Percentiles rank a stretch among this genome's conserved stretches.
These are phyloP conservation scores for Candida tallmaniae DNA, from an alignment of 805 yeast genomes.

Conservation along the genomic window DNA sequence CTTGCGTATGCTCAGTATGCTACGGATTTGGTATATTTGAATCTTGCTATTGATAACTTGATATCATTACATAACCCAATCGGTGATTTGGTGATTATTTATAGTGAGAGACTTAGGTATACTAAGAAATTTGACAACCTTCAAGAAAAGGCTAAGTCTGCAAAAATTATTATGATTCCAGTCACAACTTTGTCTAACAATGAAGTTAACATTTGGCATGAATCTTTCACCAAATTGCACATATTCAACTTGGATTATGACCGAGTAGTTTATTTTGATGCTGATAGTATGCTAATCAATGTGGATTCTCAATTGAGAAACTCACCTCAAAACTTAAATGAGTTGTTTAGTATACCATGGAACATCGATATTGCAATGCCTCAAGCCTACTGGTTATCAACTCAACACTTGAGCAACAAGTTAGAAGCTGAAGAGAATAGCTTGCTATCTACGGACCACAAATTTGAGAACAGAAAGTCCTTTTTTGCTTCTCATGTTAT, in stretches of 20 bases:
- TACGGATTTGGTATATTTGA: constrained; percentile 46
- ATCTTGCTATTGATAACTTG: constrained; percentile 47
- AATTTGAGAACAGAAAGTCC: constrained; percentile 22
- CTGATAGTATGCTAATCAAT: constrained; percentile 44
- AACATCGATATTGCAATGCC: constrained; percentile 26
- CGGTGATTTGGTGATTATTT: constrained; percentile 43
- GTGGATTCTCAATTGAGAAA: not conserved
- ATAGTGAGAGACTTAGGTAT: constrained; percentile 17
- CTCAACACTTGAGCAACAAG: constrained; percentile 6
- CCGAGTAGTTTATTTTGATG: constrained; percentile 53
- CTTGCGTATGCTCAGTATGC: constrained; percentile 62
- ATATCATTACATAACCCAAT: constrained; percentile 30
- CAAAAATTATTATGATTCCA: constrained; percentile 22
- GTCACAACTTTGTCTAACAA: constrained; percentile 12
- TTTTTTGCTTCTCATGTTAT: constrained; percentile 48
- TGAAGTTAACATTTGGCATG: constrained; percentile 34
- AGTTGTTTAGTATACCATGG: constrained; percentile 24
- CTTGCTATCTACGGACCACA: constrained; percentile 19
- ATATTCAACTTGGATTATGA: constrained; percentile 51
- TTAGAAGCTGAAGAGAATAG: constrained; percentile 13
- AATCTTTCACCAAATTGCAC: constrained; percentile 52
- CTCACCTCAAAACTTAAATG: constrained; percentile 21
- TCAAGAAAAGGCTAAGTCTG: constrained; percentile 10
- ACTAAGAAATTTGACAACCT: constrained; percentile 12
- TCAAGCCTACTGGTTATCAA: constrained; percentile 33